Evolutionary conservation across 306 rosid species (phyloP).

Genomic region (Castanea crenata): DNA sequence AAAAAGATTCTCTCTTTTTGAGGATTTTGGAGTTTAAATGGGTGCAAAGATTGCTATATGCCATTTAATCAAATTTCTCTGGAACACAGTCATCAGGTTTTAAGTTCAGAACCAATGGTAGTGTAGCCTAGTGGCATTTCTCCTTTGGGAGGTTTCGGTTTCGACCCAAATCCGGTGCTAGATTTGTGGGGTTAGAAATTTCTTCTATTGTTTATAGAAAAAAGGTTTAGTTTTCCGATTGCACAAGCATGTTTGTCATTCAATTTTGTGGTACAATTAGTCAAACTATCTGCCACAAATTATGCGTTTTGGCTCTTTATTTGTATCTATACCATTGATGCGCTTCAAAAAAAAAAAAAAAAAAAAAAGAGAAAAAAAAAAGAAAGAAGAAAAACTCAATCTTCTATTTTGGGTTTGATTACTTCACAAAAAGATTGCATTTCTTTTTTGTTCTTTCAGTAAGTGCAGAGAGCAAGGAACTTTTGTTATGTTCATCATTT

Average conservation of each 20-base stretch:
- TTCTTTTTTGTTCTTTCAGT: neutral
- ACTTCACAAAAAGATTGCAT: neutral
- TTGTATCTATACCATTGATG: neutral
- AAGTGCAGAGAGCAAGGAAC: neutral
- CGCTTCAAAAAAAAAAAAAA: neutral
- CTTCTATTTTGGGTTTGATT: neutral
- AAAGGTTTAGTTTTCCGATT: neutral
- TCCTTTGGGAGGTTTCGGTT: neutral
- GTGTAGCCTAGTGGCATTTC: neutral
- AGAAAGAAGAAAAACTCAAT: neutral
- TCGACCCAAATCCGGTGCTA: neutral
- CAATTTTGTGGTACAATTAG: neutral
- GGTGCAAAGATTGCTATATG: neutral
- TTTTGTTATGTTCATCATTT: neutral
- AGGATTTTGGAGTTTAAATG: neutral
- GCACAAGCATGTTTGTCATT: neutral
- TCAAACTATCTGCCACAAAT: neutral
- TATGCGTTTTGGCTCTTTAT: neutral
- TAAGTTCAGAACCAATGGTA: neutral
- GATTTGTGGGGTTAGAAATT: neutral
- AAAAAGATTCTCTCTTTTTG: neutral
- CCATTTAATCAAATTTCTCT: neutral
- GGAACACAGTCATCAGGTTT: neutral
- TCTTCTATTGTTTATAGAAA: neutral
- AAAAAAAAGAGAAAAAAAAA: neutral